These are phyloP conservation scores for Cucumis melo DNA, from an alignment of 306 rosid genomes.

Conservation along the genomic window DNA sequence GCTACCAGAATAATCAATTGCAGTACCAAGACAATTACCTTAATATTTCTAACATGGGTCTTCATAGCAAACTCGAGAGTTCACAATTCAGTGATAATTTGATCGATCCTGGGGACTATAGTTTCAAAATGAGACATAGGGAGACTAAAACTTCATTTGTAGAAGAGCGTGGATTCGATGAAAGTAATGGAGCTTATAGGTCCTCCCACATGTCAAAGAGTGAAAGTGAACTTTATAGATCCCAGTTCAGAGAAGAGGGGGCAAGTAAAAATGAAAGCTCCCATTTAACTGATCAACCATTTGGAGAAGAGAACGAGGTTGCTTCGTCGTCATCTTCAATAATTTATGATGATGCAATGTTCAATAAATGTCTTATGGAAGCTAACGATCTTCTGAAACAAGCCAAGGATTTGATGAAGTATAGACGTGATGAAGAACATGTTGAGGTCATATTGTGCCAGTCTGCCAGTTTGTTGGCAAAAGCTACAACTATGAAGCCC, in stretches of 20 bases:
- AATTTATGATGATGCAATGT: constrained; percentile 51
- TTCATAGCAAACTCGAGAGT: constrained; percentile 22
- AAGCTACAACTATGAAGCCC: constrained; percentile 73
- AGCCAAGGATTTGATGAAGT: constrained; percentile 57
- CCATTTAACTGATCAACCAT: constrained; percentile 6
- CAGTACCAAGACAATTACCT: constrained; percentile 27
- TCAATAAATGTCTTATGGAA: constrained; percentile 61
- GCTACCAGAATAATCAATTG: constrained; percentile 29
- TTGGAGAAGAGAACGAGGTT: constrained; percentile 28
- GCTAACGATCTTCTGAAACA: constrained; percentile 59
- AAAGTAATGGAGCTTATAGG: constrained; percentile 22
- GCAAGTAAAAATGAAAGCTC: background rate
- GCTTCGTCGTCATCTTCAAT: constrained; percentile 35
- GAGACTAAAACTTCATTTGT: constrained; percentile 45
- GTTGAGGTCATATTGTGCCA: constrained; percentile 60
- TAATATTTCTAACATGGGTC: constrained; percentile 38
- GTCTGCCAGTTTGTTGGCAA: constrained; percentile 62
- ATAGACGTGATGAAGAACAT: constrained; percentile 33
- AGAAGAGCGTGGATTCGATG: constrained; percentile 34
- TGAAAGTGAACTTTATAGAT: constrained; percentile 16
- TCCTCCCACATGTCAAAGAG: constrained; percentile 23
- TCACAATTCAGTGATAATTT: constrained; percentile 38
- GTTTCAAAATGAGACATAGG: constrained; percentile 33
- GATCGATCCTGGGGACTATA: constrained; percentile 36
- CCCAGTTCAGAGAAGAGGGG: constrained; percentile 11